Conservation (phyloP, 306 rosid species). For the Vachellia collinsii region DNA sequence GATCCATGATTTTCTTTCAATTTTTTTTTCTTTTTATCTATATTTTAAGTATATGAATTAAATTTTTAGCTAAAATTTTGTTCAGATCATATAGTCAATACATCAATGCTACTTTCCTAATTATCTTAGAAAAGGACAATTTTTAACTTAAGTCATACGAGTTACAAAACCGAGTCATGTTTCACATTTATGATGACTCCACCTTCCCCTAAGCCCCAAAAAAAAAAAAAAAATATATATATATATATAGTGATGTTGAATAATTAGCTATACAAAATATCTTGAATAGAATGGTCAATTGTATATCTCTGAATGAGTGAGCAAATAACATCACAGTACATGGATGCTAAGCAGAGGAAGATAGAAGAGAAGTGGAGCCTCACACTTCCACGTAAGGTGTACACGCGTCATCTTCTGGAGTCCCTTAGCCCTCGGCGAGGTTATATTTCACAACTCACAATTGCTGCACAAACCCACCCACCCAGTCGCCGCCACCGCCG, state of each 20-base stretch:
- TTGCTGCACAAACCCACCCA: not conserved
- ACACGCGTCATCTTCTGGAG: slow-evolving; percentile 17
- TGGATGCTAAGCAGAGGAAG: not conserved
- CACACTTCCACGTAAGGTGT: slow-evolving; percentile 28
- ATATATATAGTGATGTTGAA: no score
- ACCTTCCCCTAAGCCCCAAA: no score
- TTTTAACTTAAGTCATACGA: not conserved
- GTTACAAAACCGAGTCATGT: not conserved
- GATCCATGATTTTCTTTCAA: no score
- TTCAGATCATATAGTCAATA: no score
- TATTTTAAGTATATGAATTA: no score
- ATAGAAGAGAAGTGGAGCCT: not conserved
- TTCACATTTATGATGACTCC: no score
- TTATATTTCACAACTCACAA: not conserved
- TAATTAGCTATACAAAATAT: no score
- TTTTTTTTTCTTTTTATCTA: no score
- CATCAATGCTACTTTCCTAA: not conserved
- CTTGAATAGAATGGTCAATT: not conserved
- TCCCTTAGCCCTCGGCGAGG: not conserved
- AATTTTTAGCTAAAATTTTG: no score
- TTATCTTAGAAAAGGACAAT: not conserved
- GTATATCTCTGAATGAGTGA: not conserved
- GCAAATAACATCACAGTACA: no score
- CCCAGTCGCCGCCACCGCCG: not conserved
- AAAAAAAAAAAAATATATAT: no score